These are phyloP conservation scores for Tricholoma furcatifolium DNA, from an alignment of 768 basidiomycete species.

Conservation along the genomic window DNA sequence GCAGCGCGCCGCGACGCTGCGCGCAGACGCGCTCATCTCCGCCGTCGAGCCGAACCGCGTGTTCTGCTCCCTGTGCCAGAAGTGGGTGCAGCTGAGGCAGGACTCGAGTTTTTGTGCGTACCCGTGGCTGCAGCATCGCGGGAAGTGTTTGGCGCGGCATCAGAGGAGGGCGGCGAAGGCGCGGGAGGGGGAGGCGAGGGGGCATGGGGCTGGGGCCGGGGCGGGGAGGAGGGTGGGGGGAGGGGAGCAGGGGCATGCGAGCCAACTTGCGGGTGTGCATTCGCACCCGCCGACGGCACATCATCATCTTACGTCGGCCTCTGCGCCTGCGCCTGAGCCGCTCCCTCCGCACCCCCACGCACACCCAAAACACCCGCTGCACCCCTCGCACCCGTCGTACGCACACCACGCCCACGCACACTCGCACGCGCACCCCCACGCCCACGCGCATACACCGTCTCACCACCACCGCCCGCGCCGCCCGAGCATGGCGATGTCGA, in stretches of 20 bases:
- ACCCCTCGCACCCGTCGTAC: no score
- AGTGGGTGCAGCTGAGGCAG: conserved; percentile 82
- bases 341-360: background rate
- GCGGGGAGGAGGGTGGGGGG: background rate
- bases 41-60: conserved; percentile 75
- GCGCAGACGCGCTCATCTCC: conserved; percentile 62
- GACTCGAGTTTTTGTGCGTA: conserved; percentile 80
- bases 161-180: no score
- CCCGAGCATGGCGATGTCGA: background rate
- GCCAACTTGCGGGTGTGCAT: background rate
- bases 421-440: conserved; percentile 2
- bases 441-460: background rate
- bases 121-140: conserved; percentile 78
- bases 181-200: background rate
- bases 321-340: no score
- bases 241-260: background rate
- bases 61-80: conserved; percentile 72
- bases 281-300: background rate
- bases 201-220: background rate
- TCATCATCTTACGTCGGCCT: no score
- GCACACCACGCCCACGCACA: background rate
- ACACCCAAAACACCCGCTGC: no score
- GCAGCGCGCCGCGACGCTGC: conserved; percentile 70
- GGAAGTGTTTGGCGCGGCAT: conserved; percentile 66
- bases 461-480: background rate